A percentile compares a stretch with the other conserved stretches of the same genome.
These are phyloP conservation scores for Isoetes engelmannii DNA, from an alignment of 83 land plant genomes.

Conservation along the genomic window DNA sequence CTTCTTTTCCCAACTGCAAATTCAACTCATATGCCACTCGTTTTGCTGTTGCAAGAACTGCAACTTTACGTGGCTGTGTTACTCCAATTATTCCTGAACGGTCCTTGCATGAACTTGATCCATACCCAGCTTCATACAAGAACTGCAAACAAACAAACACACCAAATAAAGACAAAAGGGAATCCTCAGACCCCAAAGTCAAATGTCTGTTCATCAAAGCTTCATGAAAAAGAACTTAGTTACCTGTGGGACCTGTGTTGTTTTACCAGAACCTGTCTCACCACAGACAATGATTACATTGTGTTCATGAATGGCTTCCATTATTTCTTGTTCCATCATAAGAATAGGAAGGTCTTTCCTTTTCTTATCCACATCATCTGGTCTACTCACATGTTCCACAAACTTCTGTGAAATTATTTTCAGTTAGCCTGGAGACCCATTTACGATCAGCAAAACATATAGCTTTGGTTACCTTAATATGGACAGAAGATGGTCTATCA, in stretches of 20 bases:
- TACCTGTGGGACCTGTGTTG: conserved; percentile 99
- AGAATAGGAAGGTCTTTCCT: conserved; percentile 80
- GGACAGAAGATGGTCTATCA: background rate
- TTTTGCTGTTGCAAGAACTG: conserved; percentile 92
- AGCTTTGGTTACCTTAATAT: background rate
- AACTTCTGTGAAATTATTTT: background rate
- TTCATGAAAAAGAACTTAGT: background rate
- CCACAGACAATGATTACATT: conserved; percentile 80
- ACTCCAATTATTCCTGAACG: conserved; percentile 77
- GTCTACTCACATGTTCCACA: conserved; percentile 63
- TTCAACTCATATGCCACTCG: conserved; percentile 87
- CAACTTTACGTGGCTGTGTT: conserved; percentile 96
- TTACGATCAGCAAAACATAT: background rate
- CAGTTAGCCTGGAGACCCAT: background rate
- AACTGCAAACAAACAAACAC: conserved; percentile 43
- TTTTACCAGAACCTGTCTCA: conserved; percentile 98
- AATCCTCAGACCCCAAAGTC: background rate
- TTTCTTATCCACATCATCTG: conserved; percentile 53
- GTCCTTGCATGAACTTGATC: conserved; percentile 38
- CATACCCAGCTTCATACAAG: conserved; percentile 94
- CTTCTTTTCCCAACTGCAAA: conserved; percentile 73
- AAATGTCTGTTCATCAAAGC: background rate
- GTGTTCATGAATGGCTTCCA: conserved; percentile 85
- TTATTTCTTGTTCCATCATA: conserved; percentile 99
- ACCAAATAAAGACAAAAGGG: background rate